These are phyloP conservation scores for Thermoascus crustaceus DNA, from an alignment of 2,329 filamentous ascomycete genomes.

Conservation along the genomic window DNA sequence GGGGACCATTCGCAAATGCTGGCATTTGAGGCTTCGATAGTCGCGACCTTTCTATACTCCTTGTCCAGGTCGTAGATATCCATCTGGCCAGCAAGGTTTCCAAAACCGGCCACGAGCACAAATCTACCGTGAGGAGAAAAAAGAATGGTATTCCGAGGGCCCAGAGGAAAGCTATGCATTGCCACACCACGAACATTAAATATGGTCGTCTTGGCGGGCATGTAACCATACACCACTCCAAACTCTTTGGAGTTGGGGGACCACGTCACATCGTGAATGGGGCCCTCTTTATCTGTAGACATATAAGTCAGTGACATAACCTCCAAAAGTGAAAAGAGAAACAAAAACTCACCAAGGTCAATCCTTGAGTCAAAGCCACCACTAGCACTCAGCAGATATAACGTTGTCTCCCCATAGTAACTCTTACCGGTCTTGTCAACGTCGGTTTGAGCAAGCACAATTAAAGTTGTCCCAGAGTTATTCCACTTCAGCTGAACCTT, in stretches of 20 bases:
- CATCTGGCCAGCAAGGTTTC: constrained; percentile 94
- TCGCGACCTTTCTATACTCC: constrained; percentile 85
- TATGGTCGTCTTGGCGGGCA: constrained; percentile 98
- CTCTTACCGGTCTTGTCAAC: constrained; percentile 98
- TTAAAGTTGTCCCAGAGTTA: constrained; percentile 75
- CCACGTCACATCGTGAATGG: constrained; percentile 98
- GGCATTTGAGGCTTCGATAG: constrained; percentile 90
- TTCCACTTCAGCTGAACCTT: constrained; percentile 99
- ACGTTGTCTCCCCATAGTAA: constrained; percentile 96
- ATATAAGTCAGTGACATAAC: constrained; percentile 7
- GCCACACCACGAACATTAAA: constrained; percentile 84
- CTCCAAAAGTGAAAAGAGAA: not conserved
- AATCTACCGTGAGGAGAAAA: constrained; percentile 94
- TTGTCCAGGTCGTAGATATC: constrained; percentile 95
- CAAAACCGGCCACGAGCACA: constrained; percentile 89
- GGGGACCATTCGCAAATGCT: constrained; percentile 97
- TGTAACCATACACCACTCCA: constrained; percentile 93
- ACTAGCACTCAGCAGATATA: constrained; percentile 88
- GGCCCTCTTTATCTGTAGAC: constrained; percentile 77
- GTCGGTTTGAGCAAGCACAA: constrained; percentile 94
- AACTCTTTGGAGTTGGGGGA: constrained; percentile 97
- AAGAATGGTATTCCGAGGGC: constrained; percentile 84
- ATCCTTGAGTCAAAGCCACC: constrained; percentile 89
- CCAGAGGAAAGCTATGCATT: constrained; percentile 77
- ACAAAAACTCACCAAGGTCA: constrained; percentile 49